Evolutionary conservation across 1,284 basidiomycete genomes (phyloP).

Genomic region (Sphaerobolus stellatus): DNA sequence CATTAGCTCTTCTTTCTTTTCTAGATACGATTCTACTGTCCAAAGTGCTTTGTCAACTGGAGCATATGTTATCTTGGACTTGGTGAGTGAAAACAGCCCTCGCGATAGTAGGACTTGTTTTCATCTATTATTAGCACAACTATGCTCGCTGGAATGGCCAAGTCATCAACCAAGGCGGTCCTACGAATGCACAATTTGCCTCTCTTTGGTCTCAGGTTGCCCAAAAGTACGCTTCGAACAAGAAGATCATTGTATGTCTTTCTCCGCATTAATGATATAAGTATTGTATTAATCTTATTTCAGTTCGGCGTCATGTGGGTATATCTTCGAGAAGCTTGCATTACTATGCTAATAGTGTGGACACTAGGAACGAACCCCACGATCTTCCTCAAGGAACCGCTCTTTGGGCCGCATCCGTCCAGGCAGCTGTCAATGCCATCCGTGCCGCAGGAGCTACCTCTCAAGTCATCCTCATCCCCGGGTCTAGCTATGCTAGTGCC

Average conservation of each 20-base stretch:
- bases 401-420: conserved; percentile 46
- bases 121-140: conserved; percentile 38
- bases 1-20: conserved; percentile 46
- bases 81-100: conserved; percentile 17
- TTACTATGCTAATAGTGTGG: not conserved
- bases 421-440: conserved; percentile 50
- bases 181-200: conserved; percentile 55
- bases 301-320: conserved; percentile 44
- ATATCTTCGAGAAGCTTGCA: not conserved
- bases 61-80: conserved; percentile 53
- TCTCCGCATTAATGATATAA: no score
- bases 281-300: no score
- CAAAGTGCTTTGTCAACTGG: conserved; percentile 47
- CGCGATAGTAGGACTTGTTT: not conserved
- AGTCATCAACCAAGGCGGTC: conserved; percentile 55
- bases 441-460: conserved; percentile 47
- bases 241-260: conserved; percentile 46
- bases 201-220: conserved; percentile 56
- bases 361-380: conserved; percentile 45
- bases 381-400: conserved; percentile 41
- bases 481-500: conserved; percentile 45
- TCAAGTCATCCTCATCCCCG: conserved; percentile 51
- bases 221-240: conserved; percentile 46
- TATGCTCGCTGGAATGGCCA: conserved; percentile 51
- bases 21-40: conserved; percentile 47